Percentiles rank a stretch among this genome's conserved stretches.
Conservation (phyloP, 2,329 filamentous ascomycete genomes). For the Aspergillus pseudoterreus region DNA sequence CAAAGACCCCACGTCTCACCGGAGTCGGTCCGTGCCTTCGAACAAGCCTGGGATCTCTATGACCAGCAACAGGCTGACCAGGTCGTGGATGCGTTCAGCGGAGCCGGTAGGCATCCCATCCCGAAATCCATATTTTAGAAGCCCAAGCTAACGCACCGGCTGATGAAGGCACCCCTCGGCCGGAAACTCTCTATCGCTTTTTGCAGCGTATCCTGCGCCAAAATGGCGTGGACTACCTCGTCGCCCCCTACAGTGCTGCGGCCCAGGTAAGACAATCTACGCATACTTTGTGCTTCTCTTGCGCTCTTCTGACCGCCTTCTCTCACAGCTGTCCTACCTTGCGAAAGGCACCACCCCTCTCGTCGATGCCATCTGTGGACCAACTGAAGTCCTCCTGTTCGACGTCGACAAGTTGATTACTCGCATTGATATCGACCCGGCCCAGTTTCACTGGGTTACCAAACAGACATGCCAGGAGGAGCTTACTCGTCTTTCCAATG, state of each 20-base stretch:
- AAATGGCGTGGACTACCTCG: slow-evolving; percentile 68
- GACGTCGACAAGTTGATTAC: slow-evolving; percentile 74
- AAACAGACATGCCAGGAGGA: slow-evolving; percentile 69
- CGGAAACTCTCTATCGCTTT: slow-evolving; percentile 70
- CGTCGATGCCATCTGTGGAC: slow-evolving; percentile 72
- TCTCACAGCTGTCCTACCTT: slow-evolving; percentile 64
- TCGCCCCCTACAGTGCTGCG: slow-evolving; percentile 82
- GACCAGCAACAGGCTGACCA: slow-evolving; percentile 72
- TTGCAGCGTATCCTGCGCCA: slow-evolving; percentile 71
- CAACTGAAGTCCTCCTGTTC: slow-evolving; percentile 81
- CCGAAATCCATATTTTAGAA: neutral
- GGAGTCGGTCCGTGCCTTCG: slow-evolving; percentile 64
- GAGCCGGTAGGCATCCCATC: slow-evolving; percentile 58
- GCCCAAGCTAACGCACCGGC: slow-evolving; percentile 23
- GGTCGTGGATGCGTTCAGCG: slow-evolving; percentile 83
- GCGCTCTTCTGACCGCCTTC: slow-evolving; percentile 3
- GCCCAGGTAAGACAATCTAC: slow-evolving; percentile 64
- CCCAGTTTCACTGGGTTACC: slow-evolving; percentile 59
- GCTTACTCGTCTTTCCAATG: slow-evolving; percentile 60
- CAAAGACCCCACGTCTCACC: slow-evolving; percentile 58
- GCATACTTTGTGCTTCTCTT: neutral
- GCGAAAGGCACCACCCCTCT: slow-evolving; percentile 66
- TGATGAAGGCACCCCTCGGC: slow-evolving; percentile 61
- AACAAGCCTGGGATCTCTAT: slow-evolving; percentile 83
- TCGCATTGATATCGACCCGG: slow-evolving; percentile 51